Conservation (phyloP, 352 stramenopile genomes). For the Thraustotheca clavata region DNA sequence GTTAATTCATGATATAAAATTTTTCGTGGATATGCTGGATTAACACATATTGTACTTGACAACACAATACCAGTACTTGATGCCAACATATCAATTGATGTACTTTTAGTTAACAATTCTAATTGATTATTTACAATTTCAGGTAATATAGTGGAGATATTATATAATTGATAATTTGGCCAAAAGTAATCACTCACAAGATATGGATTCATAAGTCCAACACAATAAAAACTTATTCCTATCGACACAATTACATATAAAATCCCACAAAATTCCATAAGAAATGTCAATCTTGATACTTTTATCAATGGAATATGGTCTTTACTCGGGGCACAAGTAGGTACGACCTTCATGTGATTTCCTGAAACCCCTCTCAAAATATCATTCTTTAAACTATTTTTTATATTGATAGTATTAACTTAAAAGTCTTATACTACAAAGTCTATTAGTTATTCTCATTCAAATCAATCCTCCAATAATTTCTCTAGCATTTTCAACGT, state of each 20-base stretch:
- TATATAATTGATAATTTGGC: not conserved
- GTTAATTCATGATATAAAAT: not conserved
- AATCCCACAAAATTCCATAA: no score
- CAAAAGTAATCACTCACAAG: slow-evolving; percentile 8
- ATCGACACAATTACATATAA: not conserved
- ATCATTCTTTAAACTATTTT: no score
- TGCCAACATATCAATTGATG: not conserved
- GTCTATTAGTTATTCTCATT: no score
- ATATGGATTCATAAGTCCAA: not conserved
- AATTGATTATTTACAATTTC: not conserved
- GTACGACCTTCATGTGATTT: no score
- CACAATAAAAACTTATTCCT: not conserved
- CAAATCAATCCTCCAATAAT: no score
- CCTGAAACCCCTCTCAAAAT: no score
- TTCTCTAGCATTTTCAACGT: no score
- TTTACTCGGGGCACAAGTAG: no score
- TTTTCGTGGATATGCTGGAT: not conserved
- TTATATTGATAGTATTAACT: no score
- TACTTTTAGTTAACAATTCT: not conserved
- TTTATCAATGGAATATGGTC: no score
- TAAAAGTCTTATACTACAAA: no score
- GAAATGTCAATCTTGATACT: no score
- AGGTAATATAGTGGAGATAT: not conserved
- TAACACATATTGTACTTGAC: not conserved
- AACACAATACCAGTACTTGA: not conserved